A percentile compares a stretch with the other conserved stretches of the same genome.
These are phyloP conservation scores for Phytophthora lateralis DNA, from an alignment of 352 stramenopile species.

Conservation along the genomic window DNA sequence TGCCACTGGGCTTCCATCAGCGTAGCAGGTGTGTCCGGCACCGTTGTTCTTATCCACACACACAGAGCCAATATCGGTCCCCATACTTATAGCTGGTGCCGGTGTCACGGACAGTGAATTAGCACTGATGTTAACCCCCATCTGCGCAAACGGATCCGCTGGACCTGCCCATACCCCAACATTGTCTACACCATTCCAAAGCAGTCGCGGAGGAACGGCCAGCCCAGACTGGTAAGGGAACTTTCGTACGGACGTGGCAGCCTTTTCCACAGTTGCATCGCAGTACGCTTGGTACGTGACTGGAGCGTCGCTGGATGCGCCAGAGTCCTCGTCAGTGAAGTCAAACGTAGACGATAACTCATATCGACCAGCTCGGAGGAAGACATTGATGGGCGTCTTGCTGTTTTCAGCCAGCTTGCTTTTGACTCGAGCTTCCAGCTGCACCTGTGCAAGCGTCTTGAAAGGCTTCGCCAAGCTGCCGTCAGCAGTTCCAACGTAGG, in stretches of 20 bases:
- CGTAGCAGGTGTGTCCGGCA: constrained; percentile 70
- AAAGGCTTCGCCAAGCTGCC: constrained; percentile 61
- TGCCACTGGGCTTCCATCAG: constrained; percentile 34
- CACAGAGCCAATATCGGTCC: constrained; percentile 46
- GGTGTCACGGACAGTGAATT: constrained; percentile 46
- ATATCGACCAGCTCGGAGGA: constrained; percentile 61
- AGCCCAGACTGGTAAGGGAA: constrained; percentile 57
- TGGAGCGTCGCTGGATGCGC: constrained; percentile 22
- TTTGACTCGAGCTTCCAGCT: constrained; percentile 41
- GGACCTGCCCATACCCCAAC: constrained; percentile 49
- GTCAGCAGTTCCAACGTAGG: constrained; percentile 42
- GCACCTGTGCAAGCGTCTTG: constrained; percentile 50
- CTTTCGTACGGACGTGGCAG: constrained; percentile 35
- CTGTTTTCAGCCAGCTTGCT: constrained; percentile 31
- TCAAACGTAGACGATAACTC: constrained; percentile 59
- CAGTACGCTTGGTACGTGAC: constrained; percentile 82
- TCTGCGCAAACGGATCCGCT: constrained; percentile 61
- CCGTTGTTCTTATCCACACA: constrained; percentile 69
- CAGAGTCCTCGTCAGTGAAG: constrained; percentile 51
- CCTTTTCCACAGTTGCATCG: constrained; percentile 38
- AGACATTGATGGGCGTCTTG: constrained; percentile 56
- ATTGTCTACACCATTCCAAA: constrained; percentile 76
- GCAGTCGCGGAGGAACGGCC: constrained; percentile 41
- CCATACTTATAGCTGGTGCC: constrained; percentile 18
- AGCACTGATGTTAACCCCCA: constrained; percentile 51